Percentiles rank a stretch among this genome's conserved stretches.
Evolutionary conservation across 345 rosid species (phyloP).

Genomic region (Abelmoschus esculentus): DNA sequence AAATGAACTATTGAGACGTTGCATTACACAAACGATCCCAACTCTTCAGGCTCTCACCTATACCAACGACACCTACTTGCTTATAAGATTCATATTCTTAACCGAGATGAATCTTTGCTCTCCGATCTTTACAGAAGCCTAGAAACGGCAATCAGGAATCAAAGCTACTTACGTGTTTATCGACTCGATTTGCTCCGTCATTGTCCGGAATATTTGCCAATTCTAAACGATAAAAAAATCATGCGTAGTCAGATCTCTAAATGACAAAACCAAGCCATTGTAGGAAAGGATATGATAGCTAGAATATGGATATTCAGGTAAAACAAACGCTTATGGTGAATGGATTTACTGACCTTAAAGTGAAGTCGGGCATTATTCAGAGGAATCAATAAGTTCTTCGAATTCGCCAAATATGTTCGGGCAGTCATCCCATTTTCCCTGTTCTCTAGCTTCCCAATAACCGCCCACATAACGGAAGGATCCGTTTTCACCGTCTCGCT

Average conservation of each 20-base stretch:
- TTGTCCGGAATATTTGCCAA: not conserved
- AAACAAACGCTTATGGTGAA: not conserved
- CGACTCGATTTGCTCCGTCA: not conserved
- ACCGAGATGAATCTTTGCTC: not conserved
- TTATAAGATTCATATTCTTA: not conserved
- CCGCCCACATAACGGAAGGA: slow-evolving; percentile 63
- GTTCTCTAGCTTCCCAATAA: slow-evolving; percentile 84
- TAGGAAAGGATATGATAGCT: not conserved
- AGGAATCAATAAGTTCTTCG: slow-evolving; percentile 29
- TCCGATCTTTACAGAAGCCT: not conserved
- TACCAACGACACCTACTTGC: slow-evolving; percentile 1
- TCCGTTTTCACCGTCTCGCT: slow-evolving; percentile 38
- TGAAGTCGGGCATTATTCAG: slow-evolving; percentile 21
- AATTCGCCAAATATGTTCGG: slow-evolving; percentile 77
- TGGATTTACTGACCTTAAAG: slow-evolving; percentile 20
- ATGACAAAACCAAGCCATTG: not conserved
- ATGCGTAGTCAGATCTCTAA: not conserved
- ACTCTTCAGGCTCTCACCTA: slow-evolving; percentile 9
- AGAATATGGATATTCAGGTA: not conserved
- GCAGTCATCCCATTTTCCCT: slow-evolving; percentile 63
- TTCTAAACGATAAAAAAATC: not conserved
- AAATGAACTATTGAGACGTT: slow-evolving; percentile 9
- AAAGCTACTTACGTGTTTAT: not conserved
- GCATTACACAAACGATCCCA: slow-evolving; percentile 18
- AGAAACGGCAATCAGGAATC: no score